These are phyloP conservation scores for Leishmania martiniquensis DNA, from an alignment of 208 protist species.

Conservation along the genomic window DNA sequence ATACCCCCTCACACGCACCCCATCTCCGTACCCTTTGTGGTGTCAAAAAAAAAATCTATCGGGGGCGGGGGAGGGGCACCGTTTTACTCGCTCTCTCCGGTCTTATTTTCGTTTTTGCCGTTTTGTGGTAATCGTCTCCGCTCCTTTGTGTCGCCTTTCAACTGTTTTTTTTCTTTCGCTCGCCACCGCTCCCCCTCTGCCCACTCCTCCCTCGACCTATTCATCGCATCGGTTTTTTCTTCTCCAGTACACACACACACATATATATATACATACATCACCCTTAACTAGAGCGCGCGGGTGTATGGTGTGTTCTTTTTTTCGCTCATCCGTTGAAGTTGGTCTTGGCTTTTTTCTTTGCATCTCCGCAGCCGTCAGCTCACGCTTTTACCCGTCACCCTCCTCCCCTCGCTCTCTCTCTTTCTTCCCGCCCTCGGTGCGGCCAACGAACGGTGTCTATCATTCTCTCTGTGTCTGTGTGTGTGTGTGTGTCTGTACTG, in stretches of 20 bases:
- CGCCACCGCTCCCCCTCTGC: not conserved
- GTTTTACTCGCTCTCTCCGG: not conserved
- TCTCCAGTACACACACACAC: no score
- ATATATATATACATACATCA: no score
- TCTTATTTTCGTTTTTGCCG: conserved; percentile 1
- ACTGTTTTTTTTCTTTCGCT: not conserved
- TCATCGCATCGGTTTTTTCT: no score
- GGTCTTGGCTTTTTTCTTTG: not conserved
- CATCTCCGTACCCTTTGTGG: not conserved
- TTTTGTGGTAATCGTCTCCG: no score
- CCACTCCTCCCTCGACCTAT: no score
- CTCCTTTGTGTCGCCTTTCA: conserved; percentile 5
- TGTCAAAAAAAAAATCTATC: no score
- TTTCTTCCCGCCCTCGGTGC: not conserved
- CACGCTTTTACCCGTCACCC: not conserved
- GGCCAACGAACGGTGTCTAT: not conserved
- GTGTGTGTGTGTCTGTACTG: not conserved
- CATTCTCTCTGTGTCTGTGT: not conserved
- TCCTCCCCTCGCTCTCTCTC: not conserved
- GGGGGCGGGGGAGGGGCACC: no score
- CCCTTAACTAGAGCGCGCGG: no score
- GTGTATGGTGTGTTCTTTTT: not conserved
- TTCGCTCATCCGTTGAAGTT: no score
- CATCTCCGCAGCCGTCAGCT: not conserved
- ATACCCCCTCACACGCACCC: not conserved